Evolutionary conservation across 1,139 yeast genomes (phyloP).

Genomic region (Saccharomycopsis crataegensis): DNA sequence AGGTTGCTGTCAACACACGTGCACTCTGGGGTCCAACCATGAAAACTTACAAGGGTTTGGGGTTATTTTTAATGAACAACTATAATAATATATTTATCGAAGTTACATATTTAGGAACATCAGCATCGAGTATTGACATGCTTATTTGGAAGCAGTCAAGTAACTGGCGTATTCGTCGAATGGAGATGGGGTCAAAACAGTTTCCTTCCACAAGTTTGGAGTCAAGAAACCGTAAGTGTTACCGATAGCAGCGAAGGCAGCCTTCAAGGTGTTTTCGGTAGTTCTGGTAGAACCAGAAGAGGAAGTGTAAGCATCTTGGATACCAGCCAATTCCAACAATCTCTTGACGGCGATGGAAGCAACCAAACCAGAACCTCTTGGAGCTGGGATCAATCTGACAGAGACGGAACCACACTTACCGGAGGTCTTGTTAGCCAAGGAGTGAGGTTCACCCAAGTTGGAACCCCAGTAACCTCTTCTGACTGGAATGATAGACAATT

Average conservation of each 20-base stretch:
- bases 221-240: slow-evolving; percentile 99
- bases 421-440: slow-evolving; percentile 94
- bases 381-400: slow-evolving; percentile 99
- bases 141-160: slow-evolving; percentile 35
- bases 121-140: too few species aligned
- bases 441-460: slow-evolving; percentile 99
- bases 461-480: slow-evolving; percentile 99
- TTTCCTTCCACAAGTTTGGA: slow-evolving; percentile 96
- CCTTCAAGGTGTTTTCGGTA: slow-evolving; percentile 99
- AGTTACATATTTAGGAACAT: too few species aligned
- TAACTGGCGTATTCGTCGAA: slow-evolving; percentile 89
- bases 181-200: slow-evolving; percentile 83
- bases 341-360: slow-evolving; percentile 99
- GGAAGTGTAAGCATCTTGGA: slow-evolving; percentile 98
- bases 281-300: slow-evolving; percentile 99
- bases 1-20: too few species aligned
- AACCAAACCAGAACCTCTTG: slow-evolving; percentile 99
- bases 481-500: slow-evolving; percentile 97
- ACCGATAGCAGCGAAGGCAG: slow-evolving; percentile 98
- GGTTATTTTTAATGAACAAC: too few species aligned
- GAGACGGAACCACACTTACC: slow-evolving; percentile 99
- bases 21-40: too few species aligned
- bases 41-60: too few species aligned
- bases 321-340: slow-evolving; percentile 98
- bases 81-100: too few species aligned